Percentiles rank a stretch among this genome's conserved stretches.
phyloP scores from a whole-genome alignment of 805 yeast genomes.

The Kregervanrija fluxuum region DNA sequence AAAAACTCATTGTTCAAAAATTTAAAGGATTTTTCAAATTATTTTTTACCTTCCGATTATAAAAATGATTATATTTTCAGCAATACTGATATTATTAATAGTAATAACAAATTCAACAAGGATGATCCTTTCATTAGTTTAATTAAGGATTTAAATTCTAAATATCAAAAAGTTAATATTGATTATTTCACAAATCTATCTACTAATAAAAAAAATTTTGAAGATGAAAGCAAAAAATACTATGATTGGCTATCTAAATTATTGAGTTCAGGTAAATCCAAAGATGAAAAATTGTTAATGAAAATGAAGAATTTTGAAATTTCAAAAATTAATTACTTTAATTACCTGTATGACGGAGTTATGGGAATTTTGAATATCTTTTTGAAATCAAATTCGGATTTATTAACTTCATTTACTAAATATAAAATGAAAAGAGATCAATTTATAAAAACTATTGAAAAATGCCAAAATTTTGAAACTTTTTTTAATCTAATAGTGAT shows the following conservation, averaged over 20 bases:
- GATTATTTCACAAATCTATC: slow-evolving; percentile 2
- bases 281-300: slow-evolving; percentile 26
- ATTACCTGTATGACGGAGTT: slow-evolving; percentile 22
- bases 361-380: slow-evolving; percentile 8
- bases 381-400: neutral
- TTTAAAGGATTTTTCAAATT: slow-evolving; percentile 7
- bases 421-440: slow-evolving; percentile 13
- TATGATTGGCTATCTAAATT: slow-evolving; percentile 31
- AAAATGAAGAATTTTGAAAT: slow-evolving; percentile 25
- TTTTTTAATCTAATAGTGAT: neutral
- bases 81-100: neutral
- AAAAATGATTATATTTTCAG: slow-evolving; percentile 1
- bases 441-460: slow-evolving; percentile 14
- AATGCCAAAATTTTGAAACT: slow-evolving; percentile 23
- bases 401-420: slow-evolving; percentile 3
- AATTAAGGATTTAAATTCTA: neutral
- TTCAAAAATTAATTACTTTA: slow-evolving; percentile 25
- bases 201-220: slow-evolving; percentile 22
- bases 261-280: slow-evolving; percentile 27
- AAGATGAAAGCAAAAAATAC: slow-evolving; percentile 30
- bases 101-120: neutral
- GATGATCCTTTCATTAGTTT: neutral
- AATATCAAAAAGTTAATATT: too few species aligned
- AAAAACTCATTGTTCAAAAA: slow-evolving; percentile 1
- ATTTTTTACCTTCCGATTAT: slow-evolving; percentile 3